Evolutionary conservation across 768 basidiomycete species (phyloP), one percentile per base, ranked within the genome.

Genomic region (Mycena maculata): DNA sequence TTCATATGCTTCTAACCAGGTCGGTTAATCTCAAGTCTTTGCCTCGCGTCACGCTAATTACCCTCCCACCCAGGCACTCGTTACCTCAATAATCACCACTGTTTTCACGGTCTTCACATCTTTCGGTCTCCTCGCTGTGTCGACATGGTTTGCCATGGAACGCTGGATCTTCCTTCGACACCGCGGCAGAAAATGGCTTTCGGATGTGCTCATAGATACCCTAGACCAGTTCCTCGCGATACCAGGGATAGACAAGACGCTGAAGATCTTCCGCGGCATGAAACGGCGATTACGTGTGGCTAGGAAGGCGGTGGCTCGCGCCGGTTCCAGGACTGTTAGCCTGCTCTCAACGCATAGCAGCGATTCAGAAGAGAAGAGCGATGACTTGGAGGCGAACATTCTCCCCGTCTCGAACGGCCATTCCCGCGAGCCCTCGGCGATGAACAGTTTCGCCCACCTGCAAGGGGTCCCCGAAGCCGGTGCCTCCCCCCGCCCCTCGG

Each of bases 51-150:
- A 55, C 47, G 30, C 45, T 49, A 30, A 52, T 25, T 30, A 59
- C 41, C 18, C 47, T 63, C 55, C 22, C 47, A 22, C 63, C 49
- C 74, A 94, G 90, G 80, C 85, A 33, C 71, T 69, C 16, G 79
- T 90, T 39, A 92, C 91, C 1, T 90, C 88, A 25, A 89, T 87
- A 0, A 83, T 93, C 64, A 93, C 92, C 20, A 90, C 92, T 9
- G 87, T 94, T 36, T 86, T 94, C 70, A 94, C 92, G 36, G 83
- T 88, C 4, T 88, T 90, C 75, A 92, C 90, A 15, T 89, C 87
- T 13, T 90, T 91, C 70, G 91, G 90, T 50, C 84, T 92, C 13
- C 79, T 84, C 12, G 90, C 91, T 4, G 91, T 92, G 9, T 91
- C 90, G 0, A 78, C 86, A 1, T 93, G 91, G 91, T 91, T 92